Percentiles rank a stretch among this genome's conserved stretches.
Evolutionary conservation across 805 yeast species (phyloP).

Genomic region (Monosporozyma aquatica): DNA sequence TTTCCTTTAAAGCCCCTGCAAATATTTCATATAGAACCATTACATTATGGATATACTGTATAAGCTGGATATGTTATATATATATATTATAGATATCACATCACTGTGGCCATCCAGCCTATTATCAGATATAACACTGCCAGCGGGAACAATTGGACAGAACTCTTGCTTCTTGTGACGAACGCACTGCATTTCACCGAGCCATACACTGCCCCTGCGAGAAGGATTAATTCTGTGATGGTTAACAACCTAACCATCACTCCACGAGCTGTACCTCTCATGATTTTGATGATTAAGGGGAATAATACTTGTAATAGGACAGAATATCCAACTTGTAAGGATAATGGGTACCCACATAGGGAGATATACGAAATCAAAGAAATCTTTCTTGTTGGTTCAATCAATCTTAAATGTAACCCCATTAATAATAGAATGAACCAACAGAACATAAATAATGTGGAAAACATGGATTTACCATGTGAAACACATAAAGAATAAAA

Average conservation of each 20-base stretch:
- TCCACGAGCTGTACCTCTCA: not conserved
- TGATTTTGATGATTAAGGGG: conserved; percentile 19
- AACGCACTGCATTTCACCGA: conserved; percentile 6
- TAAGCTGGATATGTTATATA: no score
- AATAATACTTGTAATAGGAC: conserved; percentile 18
- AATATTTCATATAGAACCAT: no score
- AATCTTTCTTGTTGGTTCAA: conserved; percentile 18
- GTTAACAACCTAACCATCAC: conserved; percentile 5
- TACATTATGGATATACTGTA: no score
- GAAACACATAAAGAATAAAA: conserved; percentile 27
- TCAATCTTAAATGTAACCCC: conserved; percentile 26
- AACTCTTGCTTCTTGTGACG: conserved; percentile 19
- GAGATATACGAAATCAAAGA: conserved; percentile 28
- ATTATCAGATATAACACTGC: conserved; percentile 20
- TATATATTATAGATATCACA: not conserved
- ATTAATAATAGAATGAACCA: conserved; percentile 24
- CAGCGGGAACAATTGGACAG: conserved; percentile 23
- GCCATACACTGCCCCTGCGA: conserved; percentile 3
- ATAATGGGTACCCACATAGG: conserved; percentile 28
- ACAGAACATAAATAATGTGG: conserved; percentile 25
- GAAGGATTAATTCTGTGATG: conserved; percentile 12
- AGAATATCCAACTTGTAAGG: conserved; percentile 27
- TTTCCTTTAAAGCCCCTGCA: no score
- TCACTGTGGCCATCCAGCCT: conserved; percentile 15
- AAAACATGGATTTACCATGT: conserved; percentile 24